Conservation (phyloP, 1,284 basidiomycete species). For the Gomphus sp. region DNA sequence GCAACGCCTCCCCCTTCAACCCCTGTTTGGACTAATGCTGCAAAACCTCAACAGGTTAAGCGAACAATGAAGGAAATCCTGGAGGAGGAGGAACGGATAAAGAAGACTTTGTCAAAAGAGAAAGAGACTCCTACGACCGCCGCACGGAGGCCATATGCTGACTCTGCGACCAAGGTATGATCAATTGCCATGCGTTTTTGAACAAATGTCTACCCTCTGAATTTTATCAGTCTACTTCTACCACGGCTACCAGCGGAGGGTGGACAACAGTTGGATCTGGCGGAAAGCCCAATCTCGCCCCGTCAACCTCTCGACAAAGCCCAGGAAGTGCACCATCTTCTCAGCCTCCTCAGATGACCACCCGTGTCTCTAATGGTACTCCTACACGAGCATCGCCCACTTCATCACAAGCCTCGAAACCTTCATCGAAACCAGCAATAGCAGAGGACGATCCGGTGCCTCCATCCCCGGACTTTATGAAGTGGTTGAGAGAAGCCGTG, state of each 20-base stretch:
- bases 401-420: conserved; percentile 18
- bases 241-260: conserved; percentile 35
- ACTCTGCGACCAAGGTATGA: conserved; percentile 59
- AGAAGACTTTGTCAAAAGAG: conserved; percentile 59
- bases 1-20: conserved; percentile 28
- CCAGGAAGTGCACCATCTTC: conserved; percentile 17
- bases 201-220: conserved; percentile 16
- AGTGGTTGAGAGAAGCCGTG: conserved; percentile 84
- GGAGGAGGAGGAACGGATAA: conserved; percentile 88
- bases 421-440: conserved; percentile 25
- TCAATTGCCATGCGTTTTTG: background rate
- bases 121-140: conserved; percentile 41
- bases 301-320: conserved; percentile 14
- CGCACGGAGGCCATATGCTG: conserved; percentile 69
- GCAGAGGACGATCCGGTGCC: conserved; percentile 49
- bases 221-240: conserved; percentile 19
- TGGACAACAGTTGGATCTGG: conserved; percentile 84
- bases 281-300: conserved; percentile 46
- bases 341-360: conserved; percentile 24
- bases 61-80: conserved; percentile 99
- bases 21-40: conserved; percentile 61
- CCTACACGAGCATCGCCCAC: conserved; percentile 25
- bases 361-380: conserved; percentile 28
- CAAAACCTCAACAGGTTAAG: conserved; percentile 51
- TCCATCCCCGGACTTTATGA: conserved; percentile 85